Percentiles rank a stretch among this genome's conserved stretches.
Evolutionary conservation across 345 rosid species (phyloP).

Genomic region (Lepidium africanum): DNA sequence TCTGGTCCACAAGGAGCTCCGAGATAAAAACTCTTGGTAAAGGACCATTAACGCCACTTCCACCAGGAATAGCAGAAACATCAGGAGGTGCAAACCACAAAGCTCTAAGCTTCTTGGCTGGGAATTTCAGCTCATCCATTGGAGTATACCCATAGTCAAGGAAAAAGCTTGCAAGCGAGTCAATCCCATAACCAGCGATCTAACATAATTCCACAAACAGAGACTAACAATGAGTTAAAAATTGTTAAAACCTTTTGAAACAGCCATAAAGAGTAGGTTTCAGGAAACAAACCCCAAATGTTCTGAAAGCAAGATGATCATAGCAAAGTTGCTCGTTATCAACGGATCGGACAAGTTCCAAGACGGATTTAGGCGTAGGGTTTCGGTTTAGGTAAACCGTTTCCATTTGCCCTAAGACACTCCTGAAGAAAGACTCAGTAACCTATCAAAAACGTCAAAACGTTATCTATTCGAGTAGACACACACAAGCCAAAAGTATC

Average conservation of each 20-base stretch:
- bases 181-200: constrained; percentile 78
- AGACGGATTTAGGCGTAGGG: constrained; percentile 75
- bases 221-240: background rate
- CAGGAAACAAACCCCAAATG: constrained; percentile 59
- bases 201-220: constrained; percentile 11
- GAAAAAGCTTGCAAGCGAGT: constrained; percentile 70
- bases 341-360: constrained; percentile 56
- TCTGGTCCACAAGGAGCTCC: constrained; percentile 78
- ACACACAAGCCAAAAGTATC: background rate
- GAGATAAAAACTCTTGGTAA: constrained; percentile 85
- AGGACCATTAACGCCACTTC: constrained; percentile 64
- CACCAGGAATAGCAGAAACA: constrained; percentile 28
- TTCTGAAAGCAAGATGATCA: constrained; percentile 91
- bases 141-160: constrained; percentile 74
- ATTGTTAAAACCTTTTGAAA: background rate
- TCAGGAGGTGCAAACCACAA: constrained; percentile 90
- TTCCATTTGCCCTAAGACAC: constrained; percentile 64
- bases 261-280: background rate
- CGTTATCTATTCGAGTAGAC: no score
- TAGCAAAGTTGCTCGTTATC: constrained; percentile 55
- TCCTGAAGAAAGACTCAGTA: constrained; percentile 60
- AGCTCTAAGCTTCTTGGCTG: constrained; percentile 84
- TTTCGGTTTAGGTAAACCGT: constrained; percentile 61
- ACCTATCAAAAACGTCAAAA: constrained; percentile 23
- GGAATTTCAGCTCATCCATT: constrained; percentile 74